Conservation (phyloP, 78 protist genomes). For the Anaeramoeba flamelloides region DNA sequence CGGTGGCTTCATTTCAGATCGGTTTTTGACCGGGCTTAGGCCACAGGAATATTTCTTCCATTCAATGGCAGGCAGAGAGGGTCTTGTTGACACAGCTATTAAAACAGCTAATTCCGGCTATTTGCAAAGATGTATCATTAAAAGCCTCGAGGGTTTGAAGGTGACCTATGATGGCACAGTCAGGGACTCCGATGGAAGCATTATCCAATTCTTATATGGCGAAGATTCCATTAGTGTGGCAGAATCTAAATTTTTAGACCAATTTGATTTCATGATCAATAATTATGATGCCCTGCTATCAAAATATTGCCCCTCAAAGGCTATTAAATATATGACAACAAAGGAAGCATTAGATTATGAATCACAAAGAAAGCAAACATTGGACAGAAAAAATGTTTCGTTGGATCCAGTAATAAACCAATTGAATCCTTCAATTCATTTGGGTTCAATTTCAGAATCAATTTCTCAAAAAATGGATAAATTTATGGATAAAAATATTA, state of each 20-base stretch:
- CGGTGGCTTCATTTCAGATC: constrained; percentile 71
- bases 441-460: not conserved
- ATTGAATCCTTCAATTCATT: not conserved
- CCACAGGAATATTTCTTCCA: constrained; percentile 89
- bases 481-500: too few relatives aligned
- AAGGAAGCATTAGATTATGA: not conserved
- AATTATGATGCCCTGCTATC: constrained; percentile 33
- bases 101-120: constrained; percentile 94
- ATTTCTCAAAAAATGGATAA: not conserved
- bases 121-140: constrained; percentile 88
- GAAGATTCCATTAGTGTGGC: constrained; percentile 78
- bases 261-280: constrained; percentile 30
- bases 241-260: constrained; percentile 21
- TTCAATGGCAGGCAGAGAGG: constrained; percentile 99
- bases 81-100: constrained; percentile 96
- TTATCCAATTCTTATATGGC: constrained; percentile 85
- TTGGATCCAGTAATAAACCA: not conserved
- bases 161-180: constrained; percentile 67
- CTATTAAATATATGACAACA: not conserved
- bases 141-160: constrained; percentile 38
- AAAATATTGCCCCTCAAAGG: not conserved
- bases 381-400: too few relatives aligned
- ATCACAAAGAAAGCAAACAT: not conserved
- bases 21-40: constrained; percentile 84
- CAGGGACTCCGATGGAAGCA: constrained; percentile 48